These are phyloP conservation scores for Murraya koenigii DNA, from an alignment of 345 rosid genomes.

Conservation along the genomic window DNA sequence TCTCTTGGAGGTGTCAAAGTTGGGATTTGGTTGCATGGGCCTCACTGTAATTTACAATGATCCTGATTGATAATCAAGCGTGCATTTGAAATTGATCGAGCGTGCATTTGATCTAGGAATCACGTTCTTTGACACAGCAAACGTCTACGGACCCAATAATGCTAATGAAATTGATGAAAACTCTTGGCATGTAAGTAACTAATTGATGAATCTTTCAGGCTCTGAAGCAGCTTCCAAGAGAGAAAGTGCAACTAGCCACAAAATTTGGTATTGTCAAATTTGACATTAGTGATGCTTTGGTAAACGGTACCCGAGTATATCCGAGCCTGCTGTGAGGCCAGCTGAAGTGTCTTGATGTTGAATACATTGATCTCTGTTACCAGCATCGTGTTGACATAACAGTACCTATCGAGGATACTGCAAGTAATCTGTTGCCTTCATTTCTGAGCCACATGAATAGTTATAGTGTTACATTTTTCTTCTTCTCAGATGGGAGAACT, in stretches of 20 bases:
- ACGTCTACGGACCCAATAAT: conserved; percentile 27
- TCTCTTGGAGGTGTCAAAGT: conserved; percentile 42
- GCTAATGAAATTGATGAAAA: conserved; percentile 36
- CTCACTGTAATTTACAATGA: conserved; percentile 26
- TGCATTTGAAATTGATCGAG: no score
- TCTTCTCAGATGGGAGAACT: conserved; percentile 22
- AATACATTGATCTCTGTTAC: conserved; percentile 37
- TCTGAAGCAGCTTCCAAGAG: conserved; percentile 37
- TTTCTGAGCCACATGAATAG: neutral
- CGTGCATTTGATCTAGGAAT: conserved; percentile 28
- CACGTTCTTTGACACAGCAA: conserved; percentile 38
- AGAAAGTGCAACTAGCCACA: conserved; percentile 35
- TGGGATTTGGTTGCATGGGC: conserved; percentile 43
- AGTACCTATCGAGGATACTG: conserved; percentile 36
- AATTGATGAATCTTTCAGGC: no score
- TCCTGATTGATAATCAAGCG: conserved; percentile 28
- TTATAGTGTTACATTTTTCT: neutral
- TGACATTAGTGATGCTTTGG: neutral
- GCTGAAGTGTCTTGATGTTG: conserved; percentile 34
- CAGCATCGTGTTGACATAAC: conserved; percentile 29
- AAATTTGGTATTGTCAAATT: conserved; percentile 21
- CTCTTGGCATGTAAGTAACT: no score
- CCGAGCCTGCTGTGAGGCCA: conserved; percentile 28
- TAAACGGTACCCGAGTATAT: conserved; percentile 28
- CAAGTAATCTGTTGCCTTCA: conserved; percentile 12